Evolutionary conservation across 2,329 filamentous ascomycete species (phyloP), one percentile per base, ranked within the genome.

Genomic region (Coniella lustricola): DNA sequence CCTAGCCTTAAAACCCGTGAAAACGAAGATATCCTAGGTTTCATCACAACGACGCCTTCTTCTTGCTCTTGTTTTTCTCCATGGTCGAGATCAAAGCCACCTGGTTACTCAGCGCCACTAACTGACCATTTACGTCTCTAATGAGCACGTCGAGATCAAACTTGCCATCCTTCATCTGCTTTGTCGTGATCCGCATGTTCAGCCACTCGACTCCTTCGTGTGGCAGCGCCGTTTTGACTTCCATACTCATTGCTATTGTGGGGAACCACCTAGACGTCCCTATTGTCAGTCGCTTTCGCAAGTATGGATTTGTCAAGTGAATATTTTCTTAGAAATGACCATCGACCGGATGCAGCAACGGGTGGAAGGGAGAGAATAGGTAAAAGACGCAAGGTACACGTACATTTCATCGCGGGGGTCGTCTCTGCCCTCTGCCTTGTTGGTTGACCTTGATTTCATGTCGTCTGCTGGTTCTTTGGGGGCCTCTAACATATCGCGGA

Each of bases 131-230:
- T 32, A 73, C 74, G 65, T 90, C 84, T 61, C 82, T 64, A 2
- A 90, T 67, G 22, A 82, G 66, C 18, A 91, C 72, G 55, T 91
- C 85, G 39, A 90, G 60, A 67, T 94, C 88, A 61, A 87, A 82
- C 50, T 84, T 71, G 1, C 87, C 87, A 54, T 88, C 82, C 55
- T 73, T 74, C 36, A 90, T 77, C 63, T 74, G 69, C 65, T 87
- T 90, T 4, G 81, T 73, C 47, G 76, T 72, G 12, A 83, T 72
- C 29, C 85, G 73, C 35, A 82, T 70, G 57, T 83, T 83, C 46
- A 94, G 61, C 82, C 85, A 93, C 61, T 87, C 81, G 1, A 80
- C 79, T 0, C 87, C 87, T 36, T 78, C 76, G 3, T 68, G 66
- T 0, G 86, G 85, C 38, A 94, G 62, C 7, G 73, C 63, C 61